Percentiles rank a stretch among this genome's conserved stretches.
Evolutionary conservation across 345 rosid genomes (phyloP).

Genomic region (Acer campestre): DNA sequence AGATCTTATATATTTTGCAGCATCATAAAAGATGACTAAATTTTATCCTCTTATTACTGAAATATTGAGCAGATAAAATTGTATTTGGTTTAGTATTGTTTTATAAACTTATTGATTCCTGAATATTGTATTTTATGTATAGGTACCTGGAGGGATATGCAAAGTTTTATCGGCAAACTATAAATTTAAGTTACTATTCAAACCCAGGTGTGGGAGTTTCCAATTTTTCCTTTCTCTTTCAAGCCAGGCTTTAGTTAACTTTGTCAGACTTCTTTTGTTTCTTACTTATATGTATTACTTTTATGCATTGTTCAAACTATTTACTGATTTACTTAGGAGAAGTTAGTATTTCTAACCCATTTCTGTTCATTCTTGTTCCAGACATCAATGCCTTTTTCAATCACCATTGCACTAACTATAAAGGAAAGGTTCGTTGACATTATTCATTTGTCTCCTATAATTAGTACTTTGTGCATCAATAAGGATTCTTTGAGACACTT

Average conservation of each 20-base stretch:
- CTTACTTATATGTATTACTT: not conserved
- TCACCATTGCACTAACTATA: constrained; percentile 63
- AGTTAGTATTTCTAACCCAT: constrained; percentile 14
- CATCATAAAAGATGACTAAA: not conserved
- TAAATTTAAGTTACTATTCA: constrained; percentile 68
- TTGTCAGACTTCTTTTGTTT: not conserved
- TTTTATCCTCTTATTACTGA: constrained; percentile 1
- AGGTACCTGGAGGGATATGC: constrained; percentile 92
- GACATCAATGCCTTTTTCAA: constrained; percentile 83
- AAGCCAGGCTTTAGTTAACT: not conserved
- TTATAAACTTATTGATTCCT: constrained; percentile 9
- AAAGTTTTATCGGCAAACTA: constrained; percentile 73
- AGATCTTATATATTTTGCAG: not conserved
- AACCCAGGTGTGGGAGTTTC: constrained; percentile 64
- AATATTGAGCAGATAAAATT: not conserved
- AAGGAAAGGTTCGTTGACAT: constrained; percentile 69
- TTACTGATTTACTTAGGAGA: not conserved
- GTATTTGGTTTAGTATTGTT: constrained; percentile 1
- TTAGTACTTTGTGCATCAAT: not conserved
- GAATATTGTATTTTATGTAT: constrained; percentile 22
- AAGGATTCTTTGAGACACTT: not conserved
- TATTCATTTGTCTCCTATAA: constrained; percentile 14
- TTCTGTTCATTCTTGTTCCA: constrained; percentile 36
- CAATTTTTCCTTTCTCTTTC: constrained; percentile 10
- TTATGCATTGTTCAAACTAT: not conserved